Evolutionary conservation across 768 basidiomycete genomes (phyloP).

Genomic region (Nidularia pulvinata): DNA sequence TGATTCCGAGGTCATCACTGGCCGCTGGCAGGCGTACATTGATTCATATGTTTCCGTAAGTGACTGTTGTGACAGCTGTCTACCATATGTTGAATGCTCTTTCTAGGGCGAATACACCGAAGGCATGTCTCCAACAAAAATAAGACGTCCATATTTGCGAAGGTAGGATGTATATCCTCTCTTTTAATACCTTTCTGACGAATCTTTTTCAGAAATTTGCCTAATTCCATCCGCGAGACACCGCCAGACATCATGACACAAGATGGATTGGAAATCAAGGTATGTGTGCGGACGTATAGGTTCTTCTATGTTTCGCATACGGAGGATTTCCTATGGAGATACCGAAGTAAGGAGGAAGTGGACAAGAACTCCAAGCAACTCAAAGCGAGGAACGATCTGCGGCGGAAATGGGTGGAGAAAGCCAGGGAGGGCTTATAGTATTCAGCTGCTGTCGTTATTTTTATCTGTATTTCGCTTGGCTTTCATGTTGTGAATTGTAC

Average conservation of each 20-base stretch:
- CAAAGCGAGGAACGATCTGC: constrained; percentile 23
- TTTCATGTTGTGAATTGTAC: not conserved
- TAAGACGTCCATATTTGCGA: constrained; percentile 63
- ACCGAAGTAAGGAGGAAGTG: constrained; percentile 36
- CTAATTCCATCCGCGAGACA: constrained; percentile 25
- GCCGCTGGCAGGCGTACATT: constrained; percentile 80
- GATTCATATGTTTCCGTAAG: constrained; percentile 72
- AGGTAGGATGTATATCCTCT: constrained; percentile 36
- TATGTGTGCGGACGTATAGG: constrained; percentile 83
- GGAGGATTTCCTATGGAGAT: constrained; percentile 62
- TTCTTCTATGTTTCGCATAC: constrained; percentile 76
- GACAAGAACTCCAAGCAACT: constrained; percentile 25
- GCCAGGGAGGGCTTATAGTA: not conserved
- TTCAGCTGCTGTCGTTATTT: not conserved
- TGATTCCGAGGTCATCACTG: constrained; percentile 74
- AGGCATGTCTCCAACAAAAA: constrained; percentile 43
- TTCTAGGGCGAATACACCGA: constrained; percentile 58
- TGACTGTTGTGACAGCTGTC: constrained; percentile 1
- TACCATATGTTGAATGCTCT: not conserved
- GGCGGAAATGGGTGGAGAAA: constrained; percentile 35
- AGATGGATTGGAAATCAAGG: constrained; percentile 77
- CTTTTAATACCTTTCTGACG: not conserved
- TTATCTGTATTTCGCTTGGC: not conserved
- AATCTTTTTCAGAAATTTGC: constrained; percentile 33
- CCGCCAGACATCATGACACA: constrained; percentile 45